Conservation (phyloP, 2,329 filamentous ascomycete species). For the Penicillium sp. region DNA sequence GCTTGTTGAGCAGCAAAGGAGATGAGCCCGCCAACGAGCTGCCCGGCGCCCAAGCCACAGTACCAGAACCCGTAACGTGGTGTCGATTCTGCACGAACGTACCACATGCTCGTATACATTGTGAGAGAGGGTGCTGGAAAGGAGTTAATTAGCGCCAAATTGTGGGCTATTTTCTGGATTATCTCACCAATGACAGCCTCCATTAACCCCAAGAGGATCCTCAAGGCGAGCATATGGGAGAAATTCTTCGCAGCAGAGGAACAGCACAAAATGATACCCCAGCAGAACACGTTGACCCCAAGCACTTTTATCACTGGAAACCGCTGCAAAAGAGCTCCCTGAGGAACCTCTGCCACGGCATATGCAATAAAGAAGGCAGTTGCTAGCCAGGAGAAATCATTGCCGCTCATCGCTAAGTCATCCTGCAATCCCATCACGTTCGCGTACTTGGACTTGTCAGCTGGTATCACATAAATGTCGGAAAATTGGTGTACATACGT, state of each 20-base stretch:
- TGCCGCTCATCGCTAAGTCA: constrained; percentile 55
- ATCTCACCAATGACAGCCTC: constrained; percentile 40
- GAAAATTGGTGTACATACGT: constrained; percentile 46
- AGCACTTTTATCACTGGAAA: constrained; percentile 62
- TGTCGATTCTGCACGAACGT: constrained; percentile 25
- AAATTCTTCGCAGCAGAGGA: constrained; percentile 49
- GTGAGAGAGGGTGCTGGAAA: constrained; percentile 21
- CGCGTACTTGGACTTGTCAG: constrained; percentile 47
- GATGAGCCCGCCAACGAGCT: constrained; percentile 30
- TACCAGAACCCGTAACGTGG: constrained; percentile 32
- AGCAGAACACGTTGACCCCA: constrained; percentile 56
- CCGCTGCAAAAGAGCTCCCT: constrained; percentile 61
- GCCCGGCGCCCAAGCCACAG: constrained; percentile 27
- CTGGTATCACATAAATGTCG: no score
- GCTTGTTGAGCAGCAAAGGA: constrained; percentile 32
- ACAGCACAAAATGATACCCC: constrained; percentile 49
- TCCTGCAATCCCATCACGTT: constrained; percentile 62
- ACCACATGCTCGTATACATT: constrained; percentile 30
- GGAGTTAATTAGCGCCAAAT: no score
- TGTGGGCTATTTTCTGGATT: background rate
- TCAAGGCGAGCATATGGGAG: constrained; percentile 54
- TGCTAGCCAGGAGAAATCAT: constrained; percentile 62
- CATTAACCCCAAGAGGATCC: constrained; percentile 56
- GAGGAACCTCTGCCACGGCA: constrained; percentile 58
- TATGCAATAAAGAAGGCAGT: constrained; percentile 64